Conservation (phyloP, 169 alveolate species). For the Eimeria mitis region DNA sequence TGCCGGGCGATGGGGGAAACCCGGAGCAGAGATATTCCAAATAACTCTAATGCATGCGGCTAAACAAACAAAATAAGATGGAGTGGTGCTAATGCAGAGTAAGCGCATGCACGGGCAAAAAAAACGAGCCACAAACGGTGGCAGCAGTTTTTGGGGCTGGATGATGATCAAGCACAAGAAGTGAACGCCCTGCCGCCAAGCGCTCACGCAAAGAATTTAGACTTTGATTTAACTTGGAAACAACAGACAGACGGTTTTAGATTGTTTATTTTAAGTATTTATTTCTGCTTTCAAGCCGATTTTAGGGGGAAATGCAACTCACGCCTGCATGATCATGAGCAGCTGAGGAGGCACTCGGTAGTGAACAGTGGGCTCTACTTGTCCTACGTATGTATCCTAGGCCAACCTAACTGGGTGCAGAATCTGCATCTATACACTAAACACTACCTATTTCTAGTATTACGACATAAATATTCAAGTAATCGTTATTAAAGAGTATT, state of each 20-base stretch:
- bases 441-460: too few species aligned
- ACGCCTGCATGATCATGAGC: background rate
- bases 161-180: background rate
- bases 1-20: background rate
- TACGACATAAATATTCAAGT: too few species aligned
- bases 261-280: background rate
- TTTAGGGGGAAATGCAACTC: background rate
- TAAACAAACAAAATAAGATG: background rate
- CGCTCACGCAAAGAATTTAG: background rate
- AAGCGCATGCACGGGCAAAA: background rate
- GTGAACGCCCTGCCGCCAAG: background rate
- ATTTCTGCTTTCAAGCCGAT: background rate
- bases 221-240: background rate
- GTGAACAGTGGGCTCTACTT: background rate
- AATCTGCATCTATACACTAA: too few species aligned
- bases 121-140: background rate
- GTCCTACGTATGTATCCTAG: too few species aligned
- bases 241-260: too few species aligned
- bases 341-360: background rate
- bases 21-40: background rate
- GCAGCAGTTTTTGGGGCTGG: conserved; percentile 34
- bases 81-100: background rate
- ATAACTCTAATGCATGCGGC: background rate
- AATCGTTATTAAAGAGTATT: too few species aligned
- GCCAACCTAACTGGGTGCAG: too few species aligned